Base-by-base conservation (phyloP, 768 basidiomycete genomes). In the Tricholoma hemisulphureum region DNA sequence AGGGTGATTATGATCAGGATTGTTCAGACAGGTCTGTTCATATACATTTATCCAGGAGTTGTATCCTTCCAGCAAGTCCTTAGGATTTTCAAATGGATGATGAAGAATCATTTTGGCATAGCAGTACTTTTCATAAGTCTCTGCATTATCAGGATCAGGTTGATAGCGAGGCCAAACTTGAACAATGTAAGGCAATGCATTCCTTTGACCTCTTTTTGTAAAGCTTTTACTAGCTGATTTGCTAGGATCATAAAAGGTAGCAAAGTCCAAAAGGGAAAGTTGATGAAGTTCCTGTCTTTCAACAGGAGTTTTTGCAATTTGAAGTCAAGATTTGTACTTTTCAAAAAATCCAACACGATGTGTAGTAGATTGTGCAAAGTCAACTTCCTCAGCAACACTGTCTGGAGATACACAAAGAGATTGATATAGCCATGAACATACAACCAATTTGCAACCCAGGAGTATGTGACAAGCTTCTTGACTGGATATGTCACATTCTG, bases 401-500 rank as follows among this genome's bases (percentile, higher is more conserved):
- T 58, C 26, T 35, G 57, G 57, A 53, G 57, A 58, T 48, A 53
- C 21, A n/a, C 53, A 59, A 14, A 59, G 29, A 10, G 53, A 55
- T 4, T 32, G 16, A 18, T 35, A 26, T 18, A 31, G 39, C 14
- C 10, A 5, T 28, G 53, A 58, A 7, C 29, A 54, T 53, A n/a
- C 10, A 51, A 31, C 49, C 13, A 58, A 46, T 26, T 54, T 54
- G 28, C 58, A 58, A 29, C 37, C 48, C 6, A 58, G 29, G n/a
- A 55, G 48, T 24, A 59, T 59, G 48, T 59, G 49, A 8, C 58
- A 59, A 11, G 49, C 49, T 35, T 59, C 49, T 43, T 59, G 58
- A 4, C 48, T 48, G 29, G 58, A 59, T 20, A 59, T 59, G 14
- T 59, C 53, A 29, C 21, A 34, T 10, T 59, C 58, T 32, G 58